Base-by-base conservation (phyloP, 805 yeast genomes). In the Candida anglica region DNA sequence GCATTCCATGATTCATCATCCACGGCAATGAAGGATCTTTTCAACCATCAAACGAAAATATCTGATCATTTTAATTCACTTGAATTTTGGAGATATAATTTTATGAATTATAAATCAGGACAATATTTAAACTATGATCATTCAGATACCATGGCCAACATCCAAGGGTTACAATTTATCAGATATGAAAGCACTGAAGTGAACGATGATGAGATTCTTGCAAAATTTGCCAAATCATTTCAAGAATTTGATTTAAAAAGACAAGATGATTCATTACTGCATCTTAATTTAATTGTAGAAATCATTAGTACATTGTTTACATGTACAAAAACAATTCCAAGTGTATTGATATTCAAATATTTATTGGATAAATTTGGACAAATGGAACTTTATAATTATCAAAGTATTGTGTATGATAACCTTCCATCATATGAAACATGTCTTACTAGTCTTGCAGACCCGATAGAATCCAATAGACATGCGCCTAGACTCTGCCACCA, bases 81-180 rank as follows among this genome's bases (percentile, higher is more conserved):
- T 4, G 52, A 48, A 22, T 43, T 43, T 34, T 48, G 43, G 30
- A 37, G 67, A 26, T 36, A 37, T 11, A 46, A 48, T 19, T 56
- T 58, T 36, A 43, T 42, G 30, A 37, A 46, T 29, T 42, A 42
- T 44, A 59, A 58, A 31, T 57, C 67, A 6, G 58, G 59, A 0
- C 55, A 59, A 19, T 53, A 49, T 40, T 48, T 61, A 23, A 62
- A 57, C 34, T 60, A 60, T 36, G 56, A 53, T 5, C 46, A 53
- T 22, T 46, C 61, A 1, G 69, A 63, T 29, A 46, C 52, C 2
- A 46, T 50, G 16, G 29, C 39, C 11, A 36, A 37, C 14, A 34
- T 40, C 2, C 31, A 28, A 14, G 42, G 39, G 10, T 16, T 27
- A 4, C 40, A 32, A 15, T 39, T 41, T n/a, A 40, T 50, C 1